phyloP scores from a whole-genome alignment of 805 yeast genomes.

The Metschnikowia corniflorae region DNA sequence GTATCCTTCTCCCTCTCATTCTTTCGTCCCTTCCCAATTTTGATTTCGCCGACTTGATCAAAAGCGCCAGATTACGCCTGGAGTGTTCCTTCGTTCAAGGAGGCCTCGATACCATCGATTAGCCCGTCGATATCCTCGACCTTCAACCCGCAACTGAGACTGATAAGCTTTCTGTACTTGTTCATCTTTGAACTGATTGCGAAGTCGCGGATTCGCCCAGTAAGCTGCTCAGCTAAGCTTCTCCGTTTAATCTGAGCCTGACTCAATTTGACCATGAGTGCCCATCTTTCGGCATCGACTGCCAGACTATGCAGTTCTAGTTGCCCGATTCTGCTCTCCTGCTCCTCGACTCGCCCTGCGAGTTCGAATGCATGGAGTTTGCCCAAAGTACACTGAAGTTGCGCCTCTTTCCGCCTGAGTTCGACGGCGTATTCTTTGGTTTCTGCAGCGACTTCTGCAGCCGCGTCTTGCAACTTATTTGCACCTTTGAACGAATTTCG shows the following conservation, averaged over 20 bases:
- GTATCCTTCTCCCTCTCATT: no score
- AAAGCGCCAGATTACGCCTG: not conserved
- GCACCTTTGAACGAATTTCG: conserved; percentile 29
- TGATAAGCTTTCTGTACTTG: conserved; percentile 75
- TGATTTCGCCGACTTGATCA: no score
- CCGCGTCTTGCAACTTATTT: conserved; percentile 26
- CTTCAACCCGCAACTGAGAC: conserved; percentile 71
- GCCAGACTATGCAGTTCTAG: not conserved
- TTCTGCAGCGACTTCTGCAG: conserved; percentile 19
- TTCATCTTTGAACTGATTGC: conserved; percentile 55
- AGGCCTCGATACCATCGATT: conserved; percentile 62
- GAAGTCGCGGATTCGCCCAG: conserved; percentile 40
- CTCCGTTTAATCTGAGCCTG: conserved; percentile 51
- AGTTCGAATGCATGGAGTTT: conserved; percentile 41
- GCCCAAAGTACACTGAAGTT: conserved; percentile 12
- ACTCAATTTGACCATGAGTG: conserved; percentile 33
- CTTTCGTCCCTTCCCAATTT: no score
- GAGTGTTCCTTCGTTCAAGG: conserved; percentile 14
- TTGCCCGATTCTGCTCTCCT: conserved; percentile 21
- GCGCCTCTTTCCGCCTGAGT: conserved; percentile 11
- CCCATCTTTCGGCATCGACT: conserved; percentile 4
- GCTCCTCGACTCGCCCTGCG: conserved; percentile 39
- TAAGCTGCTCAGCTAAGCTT: conserved; percentile 43
- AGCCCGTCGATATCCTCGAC: conserved; percentile 78
- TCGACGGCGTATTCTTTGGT: conserved; percentile 10